Percentiles rank a stretch among this genome's conserved stretches.
These are phyloP conservation scores for Saksenaea vasiformis DNA, from an alignment of 371 early-diverging fungal genomes.

Conservation along the genomic window DNA sequence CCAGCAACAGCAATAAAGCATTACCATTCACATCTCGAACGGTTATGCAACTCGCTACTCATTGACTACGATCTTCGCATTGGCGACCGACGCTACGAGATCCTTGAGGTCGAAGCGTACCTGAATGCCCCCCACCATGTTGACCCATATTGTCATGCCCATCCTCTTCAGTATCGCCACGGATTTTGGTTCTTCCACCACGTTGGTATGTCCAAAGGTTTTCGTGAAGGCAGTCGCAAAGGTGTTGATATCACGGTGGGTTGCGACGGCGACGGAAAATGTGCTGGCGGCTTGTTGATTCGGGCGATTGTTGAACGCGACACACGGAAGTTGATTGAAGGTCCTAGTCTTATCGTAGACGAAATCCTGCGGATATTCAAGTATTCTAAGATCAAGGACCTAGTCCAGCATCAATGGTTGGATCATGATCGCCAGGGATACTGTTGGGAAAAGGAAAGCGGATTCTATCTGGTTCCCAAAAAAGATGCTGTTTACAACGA, in stretches of 20 bases:
- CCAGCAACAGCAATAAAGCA: neutral
- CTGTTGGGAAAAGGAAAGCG: slow-evolving; percentile 15
- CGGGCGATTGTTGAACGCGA: slow-evolving; percentile 31
- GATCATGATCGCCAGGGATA: slow-evolving; percentile 5
- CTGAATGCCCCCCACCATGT: slow-evolving; percentile 18
- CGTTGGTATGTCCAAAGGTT: slow-evolving; percentile 35
- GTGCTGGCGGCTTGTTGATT: slow-evolving; percentile 49
- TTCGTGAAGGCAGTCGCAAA: slow-evolving; percentile 48
- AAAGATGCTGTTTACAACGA: neutral
- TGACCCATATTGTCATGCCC: slow-evolving; percentile 28
- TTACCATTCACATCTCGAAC: neutral
- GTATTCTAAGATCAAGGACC: slow-evolving; percentile 12
- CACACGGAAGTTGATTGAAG: slow-evolving; percentile 36
- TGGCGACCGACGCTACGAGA: slow-evolving; percentile 10
- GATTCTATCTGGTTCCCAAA: slow-evolving; percentile 20
- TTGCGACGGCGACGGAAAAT: slow-evolving; percentile 21
- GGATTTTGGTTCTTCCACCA: slow-evolving; percentile 38
- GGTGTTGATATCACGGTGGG: slow-evolving; percentile 48
- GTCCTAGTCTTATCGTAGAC: slow-evolving; percentile 49
- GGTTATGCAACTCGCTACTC: neutral
- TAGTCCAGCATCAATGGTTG: slow-evolving; percentile 15
- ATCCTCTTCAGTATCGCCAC: slow-evolving; percentile 20
- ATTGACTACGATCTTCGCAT: slow-evolving; percentile 11
- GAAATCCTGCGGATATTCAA: slow-evolving; percentile 26
- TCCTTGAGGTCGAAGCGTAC: slow-evolving; percentile 31